These are phyloP conservation scores for Mycothermus thermophilus DNA, from an alignment of 495 filamentous ascomycete species.

Conservation along the genomic window DNA sequence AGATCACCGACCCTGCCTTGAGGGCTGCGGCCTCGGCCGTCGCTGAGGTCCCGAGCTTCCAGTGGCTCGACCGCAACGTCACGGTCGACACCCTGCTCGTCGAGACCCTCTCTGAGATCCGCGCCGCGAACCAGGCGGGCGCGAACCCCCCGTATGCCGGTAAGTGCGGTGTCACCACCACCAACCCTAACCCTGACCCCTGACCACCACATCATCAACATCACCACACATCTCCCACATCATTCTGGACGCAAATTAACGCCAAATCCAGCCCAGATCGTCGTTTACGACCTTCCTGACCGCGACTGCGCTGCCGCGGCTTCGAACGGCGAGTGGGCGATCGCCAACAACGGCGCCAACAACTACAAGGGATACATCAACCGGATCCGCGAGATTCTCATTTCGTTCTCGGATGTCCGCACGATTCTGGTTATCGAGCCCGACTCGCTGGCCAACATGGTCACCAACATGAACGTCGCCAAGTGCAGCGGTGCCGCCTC, in stretches of 20 bases:
- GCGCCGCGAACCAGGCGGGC: conserved; percentile 41
- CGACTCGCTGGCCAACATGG: conserved; percentile 66
- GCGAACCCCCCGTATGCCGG: conserved; percentile 22
- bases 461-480: conserved; percentile 54
- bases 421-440: conserved; percentile 52
- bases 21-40: conserved; percentile 37
- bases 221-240: too few relatives aligned
- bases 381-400: conserved; percentile 43
- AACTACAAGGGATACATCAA: conserved; percentile 66
- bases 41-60: conserved; percentile 56
- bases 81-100: conserved; percentile 45
- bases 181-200: neutral
- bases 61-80: conserved; percentile 50
- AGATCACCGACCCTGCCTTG: conserved; percentile 23
- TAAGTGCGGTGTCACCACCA: neutral
- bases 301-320: conserved; percentile 65
- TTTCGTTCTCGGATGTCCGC: conserved; percentile 40
- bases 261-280: conserved; percentile 36
- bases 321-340: conserved; percentile 59
- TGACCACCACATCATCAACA: too few relatives aligned
- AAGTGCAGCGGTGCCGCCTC: conserved; percentile 50
- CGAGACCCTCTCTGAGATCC: conserved; percentile 39
- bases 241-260: too few relatives aligned
- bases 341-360: conserved; percentile 39
- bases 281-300: conserved; percentile 65